Conservation (phyloP, 768 basidiomycete species). For the Gymnopilus dilepis region DNA sequence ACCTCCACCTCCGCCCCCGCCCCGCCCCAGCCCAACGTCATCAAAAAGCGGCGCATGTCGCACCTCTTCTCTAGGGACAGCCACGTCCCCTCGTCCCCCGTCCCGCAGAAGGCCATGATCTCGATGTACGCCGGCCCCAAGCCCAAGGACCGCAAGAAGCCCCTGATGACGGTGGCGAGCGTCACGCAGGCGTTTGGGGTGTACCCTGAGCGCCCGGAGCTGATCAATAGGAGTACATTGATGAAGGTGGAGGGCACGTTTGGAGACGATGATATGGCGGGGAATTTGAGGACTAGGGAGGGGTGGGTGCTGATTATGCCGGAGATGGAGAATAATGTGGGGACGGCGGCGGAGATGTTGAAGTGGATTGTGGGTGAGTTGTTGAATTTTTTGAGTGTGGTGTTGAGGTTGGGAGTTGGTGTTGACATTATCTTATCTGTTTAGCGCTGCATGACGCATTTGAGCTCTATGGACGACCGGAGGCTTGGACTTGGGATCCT, state of each 20-base stretch:
- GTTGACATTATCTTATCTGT: constrained; percentile 21
- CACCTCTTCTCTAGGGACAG: constrained; percentile 63
- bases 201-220: constrained; percentile 93
- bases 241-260: constrained; percentile 91
- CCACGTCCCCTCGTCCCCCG: constrained; percentile 29
- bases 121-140: constrained; percentile 68
- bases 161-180: constrained; percentile 69
- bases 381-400: neutral
- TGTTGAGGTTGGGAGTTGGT: neutral
- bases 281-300: constrained; percentile 68
- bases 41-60: constrained; percentile 67
- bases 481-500: constrained; percentile 88
- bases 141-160: constrained; percentile 74
- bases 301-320: constrained; percentile 94
- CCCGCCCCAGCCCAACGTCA: constrained; percentile 21
- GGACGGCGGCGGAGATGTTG: constrained; percentile 81
- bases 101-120: constrained; percentile 46
- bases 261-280: constrained; percentile 76
- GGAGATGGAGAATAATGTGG: constrained; percentile 67
- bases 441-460: constrained; percentile 88
- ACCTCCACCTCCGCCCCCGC: constrained; percentile 20
- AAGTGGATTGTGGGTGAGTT: constrained; percentile 86
- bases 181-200: constrained; percentile 91
- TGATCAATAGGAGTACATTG: constrained; percentile 87
- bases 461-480: constrained; percentile 86